Evolutionary conservation across 306 rosid species (phyloP), one percentile per base, ranked within the genome.

Genomic region (Fragaria nilgerrensis): DNA sequence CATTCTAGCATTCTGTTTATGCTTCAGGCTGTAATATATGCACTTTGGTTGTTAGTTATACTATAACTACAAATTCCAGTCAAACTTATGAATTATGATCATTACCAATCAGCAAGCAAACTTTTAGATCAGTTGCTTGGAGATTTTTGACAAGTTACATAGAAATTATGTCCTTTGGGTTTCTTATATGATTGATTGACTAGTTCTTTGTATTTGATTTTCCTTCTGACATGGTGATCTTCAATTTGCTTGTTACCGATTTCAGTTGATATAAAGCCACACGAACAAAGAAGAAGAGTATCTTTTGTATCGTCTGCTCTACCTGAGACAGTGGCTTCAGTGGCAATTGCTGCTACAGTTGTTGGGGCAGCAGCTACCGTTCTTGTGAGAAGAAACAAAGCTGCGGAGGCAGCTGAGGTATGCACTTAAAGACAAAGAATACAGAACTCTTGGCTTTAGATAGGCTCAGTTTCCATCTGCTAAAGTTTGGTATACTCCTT

Each of bases 261-360:
- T 48, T 81, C 75, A 76, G 71, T 78, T 80, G 88, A 75, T 84
- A 73, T 68, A 55, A 90, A 89, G 80, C 77, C 84, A 39, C 87
- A 80, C 68, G 81, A 83, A 74, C 91, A 82, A 70, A 84, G 90
- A 81, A 92, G 91, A 80, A 88, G 87, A 79, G 36, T 62, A 81
- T 73, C 84, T 65, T 62, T 79, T 3, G 77, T 75, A 69, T 74
- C 89, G 25, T 81, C 74, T 70, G 89, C 97, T 47, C 80, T 95
- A 70, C 97, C 92, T 2, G 97, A 92, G 83, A 89, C 98, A 45
- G 98, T 90, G 1, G 97, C 96, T 77, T 90, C 97, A 19, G 83
- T 90, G 78, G 98, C 90, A 10, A 86, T 92, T 22, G 93, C 92
- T 45, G 94, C 93, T 50, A 89, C 93, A 77, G 73, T 92, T 3